These are phyloP conservation scores for Agaricus subrufescens DNA, from an alignment of 768 basidiomycete genomes.

Conservation along the genomic window DNA sequence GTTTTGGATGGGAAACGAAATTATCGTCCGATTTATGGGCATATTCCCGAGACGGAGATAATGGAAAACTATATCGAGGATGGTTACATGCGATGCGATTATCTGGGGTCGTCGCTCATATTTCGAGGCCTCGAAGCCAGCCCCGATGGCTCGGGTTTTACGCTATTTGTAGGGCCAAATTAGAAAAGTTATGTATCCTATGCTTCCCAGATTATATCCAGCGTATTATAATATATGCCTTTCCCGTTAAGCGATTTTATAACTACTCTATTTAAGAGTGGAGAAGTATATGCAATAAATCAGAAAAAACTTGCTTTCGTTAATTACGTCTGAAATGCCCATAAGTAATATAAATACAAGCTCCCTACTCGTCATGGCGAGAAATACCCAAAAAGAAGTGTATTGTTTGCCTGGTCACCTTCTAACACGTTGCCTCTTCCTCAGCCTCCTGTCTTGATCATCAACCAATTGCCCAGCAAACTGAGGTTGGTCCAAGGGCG, in stretches of 20 bases:
- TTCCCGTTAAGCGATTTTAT: too few species aligned
- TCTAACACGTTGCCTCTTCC: not conserved
- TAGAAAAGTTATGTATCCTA: not conserved
- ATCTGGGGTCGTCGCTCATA: constrained; percentile 3
- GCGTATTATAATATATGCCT: too few species aligned
- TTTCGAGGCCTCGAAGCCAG: constrained; percentile 1
- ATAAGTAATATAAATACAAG: too few species aligned
- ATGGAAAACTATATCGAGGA: constrained; percentile 1
- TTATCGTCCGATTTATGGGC: not conserved
- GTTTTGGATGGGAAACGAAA: not conserved
- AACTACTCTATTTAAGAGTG: too few species aligned
- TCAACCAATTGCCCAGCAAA: too few species aligned
- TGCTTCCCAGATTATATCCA: not conserved
- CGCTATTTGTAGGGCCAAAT: constrained; percentile 1
- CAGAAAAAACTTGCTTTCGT: too few species aligned
- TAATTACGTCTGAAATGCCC: too few species aligned
- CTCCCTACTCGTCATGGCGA: too few species aligned
- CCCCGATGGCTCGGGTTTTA: not conserved
- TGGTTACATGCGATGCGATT: constrained; percentile 4
- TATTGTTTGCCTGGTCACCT: not conserved
- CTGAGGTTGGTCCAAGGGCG: too few species aligned
- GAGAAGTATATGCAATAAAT: too few species aligned
- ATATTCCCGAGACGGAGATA: not conserved
- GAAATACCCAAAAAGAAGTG: too few species aligned
- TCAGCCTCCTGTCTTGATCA: not conserved